A percentile compares a stretch with the other conserved stretches of the same genome.
These are phyloP conservation scores for Arabis alpina DNA, from an alignment of 345 rosid genomes.

Conservation along the genomic window DNA sequence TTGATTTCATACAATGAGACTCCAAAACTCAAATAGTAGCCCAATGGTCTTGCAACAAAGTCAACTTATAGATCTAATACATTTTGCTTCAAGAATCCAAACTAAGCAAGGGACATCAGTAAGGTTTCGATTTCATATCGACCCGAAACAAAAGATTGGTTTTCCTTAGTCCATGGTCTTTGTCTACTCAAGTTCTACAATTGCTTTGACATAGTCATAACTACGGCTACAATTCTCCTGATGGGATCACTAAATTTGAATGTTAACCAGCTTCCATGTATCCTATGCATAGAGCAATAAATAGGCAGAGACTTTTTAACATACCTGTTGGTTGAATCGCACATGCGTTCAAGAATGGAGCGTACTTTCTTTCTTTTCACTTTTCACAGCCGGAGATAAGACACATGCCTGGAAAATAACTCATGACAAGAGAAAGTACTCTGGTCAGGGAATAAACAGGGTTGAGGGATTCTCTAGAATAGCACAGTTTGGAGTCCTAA, in stretches of 20 bases:
- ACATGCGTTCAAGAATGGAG: slow-evolving; percentile 80
- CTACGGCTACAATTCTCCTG: neutral
- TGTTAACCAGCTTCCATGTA: slow-evolving; percentile 16
- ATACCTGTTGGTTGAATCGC: slow-evolving; percentile 79
- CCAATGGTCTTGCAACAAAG: neutral
- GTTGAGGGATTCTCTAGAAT: slow-evolving; percentile 15
- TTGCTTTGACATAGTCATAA: slow-evolving; percentile 8
- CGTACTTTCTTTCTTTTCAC: slow-evolving; percentile 88
- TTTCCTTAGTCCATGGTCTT: neutral
- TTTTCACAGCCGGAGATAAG: slow-evolving; percentile 74
- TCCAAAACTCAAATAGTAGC: neutral
- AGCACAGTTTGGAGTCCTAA: slow-evolving; percentile 25
- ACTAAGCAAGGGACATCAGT: slow-evolving; percentile 3
- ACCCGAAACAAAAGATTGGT: neutral
- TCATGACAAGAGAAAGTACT: slow-evolving; percentile 24
- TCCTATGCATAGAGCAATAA: neutral
- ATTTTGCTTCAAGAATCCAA: neutral
- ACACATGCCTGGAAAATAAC: slow-evolving; percentile 73
- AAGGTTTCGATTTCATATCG: neutral
- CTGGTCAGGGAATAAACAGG: slow-evolving; percentile 7
- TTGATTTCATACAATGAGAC: slow-evolving; percentile 13
- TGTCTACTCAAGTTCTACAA: slow-evolving; percentile 11
- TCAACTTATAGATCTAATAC: neutral
- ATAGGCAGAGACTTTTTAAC: slow-evolving; percentile 28
- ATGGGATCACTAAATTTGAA: neutral